These are phyloP conservation scores for Aspergillus saccharolyticus DNA, from an alignment of 495 filamentous ascomycete genomes.

Conservation along the genomic window DNA sequence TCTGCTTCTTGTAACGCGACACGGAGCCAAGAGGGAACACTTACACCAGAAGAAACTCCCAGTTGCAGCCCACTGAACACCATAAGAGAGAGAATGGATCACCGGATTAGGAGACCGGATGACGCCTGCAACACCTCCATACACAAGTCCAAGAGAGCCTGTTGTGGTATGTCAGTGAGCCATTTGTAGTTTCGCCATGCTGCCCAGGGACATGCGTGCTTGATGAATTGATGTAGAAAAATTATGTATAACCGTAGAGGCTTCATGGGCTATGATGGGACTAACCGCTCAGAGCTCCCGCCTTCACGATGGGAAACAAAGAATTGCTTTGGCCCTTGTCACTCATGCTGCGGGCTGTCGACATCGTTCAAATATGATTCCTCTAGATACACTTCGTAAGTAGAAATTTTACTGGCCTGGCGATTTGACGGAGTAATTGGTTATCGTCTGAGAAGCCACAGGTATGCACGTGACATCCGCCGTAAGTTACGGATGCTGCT, in stretches of 20 bases:
- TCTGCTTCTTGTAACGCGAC: conserved; percentile 4
- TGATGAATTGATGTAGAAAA: not conserved
- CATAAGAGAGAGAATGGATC: conserved; percentile 66
- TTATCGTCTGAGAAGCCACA: not conserved
- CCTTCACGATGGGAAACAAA: conserved; percentile 39
- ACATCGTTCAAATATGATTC: not conserved
- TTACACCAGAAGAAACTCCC: conserved; percentile 75
- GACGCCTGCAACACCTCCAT: conserved; percentile 65
- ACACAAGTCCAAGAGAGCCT: conserved; percentile 68
- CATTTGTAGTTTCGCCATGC: not conserved
- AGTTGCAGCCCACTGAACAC: conserved; percentile 74
- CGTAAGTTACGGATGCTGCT: too few species aligned
- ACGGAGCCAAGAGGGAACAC: conserved; percentile 16
- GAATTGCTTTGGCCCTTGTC: conserved; percentile 14
- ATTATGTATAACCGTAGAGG: not conserved
- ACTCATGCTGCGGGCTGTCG: conserved; percentile 29
- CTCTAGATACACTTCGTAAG: not conserved
- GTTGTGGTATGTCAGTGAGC: conserved; percentile 8
- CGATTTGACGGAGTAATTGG: not conserved
- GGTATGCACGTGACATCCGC: not conserved
- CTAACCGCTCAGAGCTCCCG: conserved; percentile 50
- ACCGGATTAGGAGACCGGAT: conserved; percentile 58
- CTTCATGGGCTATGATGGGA: conserved; percentile 12
- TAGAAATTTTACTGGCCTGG: too few species aligned
- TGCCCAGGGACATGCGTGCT: not conserved